Evolutionary conservation across 768 basidiomycete genomes (phyloP).

Genomic region (Chlorophyllum brunneum): DNA sequence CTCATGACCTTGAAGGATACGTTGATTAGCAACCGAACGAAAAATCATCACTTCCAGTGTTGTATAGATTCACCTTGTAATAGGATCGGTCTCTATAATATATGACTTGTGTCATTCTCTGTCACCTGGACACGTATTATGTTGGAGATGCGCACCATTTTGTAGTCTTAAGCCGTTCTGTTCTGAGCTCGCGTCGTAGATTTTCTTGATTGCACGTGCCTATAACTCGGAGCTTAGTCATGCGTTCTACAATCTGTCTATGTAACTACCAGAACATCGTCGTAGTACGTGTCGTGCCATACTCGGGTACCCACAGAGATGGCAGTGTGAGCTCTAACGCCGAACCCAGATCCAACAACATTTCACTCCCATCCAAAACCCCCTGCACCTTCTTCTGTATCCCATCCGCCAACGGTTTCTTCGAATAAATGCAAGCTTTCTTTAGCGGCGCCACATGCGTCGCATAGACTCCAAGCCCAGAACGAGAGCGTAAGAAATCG

Average conservation of each 20-base stretch:
- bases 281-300: too few species aligned
- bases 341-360: too few species aligned
- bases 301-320: too few species aligned
- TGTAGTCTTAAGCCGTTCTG: neutral
- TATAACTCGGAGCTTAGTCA: neutral
- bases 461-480: neutral
- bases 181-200: neutral
- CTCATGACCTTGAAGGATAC: constrained; percentile 72
- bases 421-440: too few species aligned
- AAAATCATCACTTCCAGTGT: neutral
- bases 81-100: constrained; percentile 65
- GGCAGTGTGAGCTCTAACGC: too few species aligned
- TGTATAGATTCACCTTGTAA: constrained; percentile 50
- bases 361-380: neutral
- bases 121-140: neutral
- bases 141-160: constrained; percentile 3
- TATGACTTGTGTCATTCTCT: neutral
- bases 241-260: too few species aligned
- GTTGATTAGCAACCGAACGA: constrained; percentile 12
- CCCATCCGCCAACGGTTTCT: too few species aligned
- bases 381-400: neutral
- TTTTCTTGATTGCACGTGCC: constrained; percentile 10
- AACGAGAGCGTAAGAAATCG: neutral
- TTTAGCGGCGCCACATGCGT: too few species aligned
- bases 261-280: too few species aligned